Evolutionary conservation across 768 basidiomycete genomes (phyloP).

Genomic region (Cantharellus cinnabarinus): DNA sequence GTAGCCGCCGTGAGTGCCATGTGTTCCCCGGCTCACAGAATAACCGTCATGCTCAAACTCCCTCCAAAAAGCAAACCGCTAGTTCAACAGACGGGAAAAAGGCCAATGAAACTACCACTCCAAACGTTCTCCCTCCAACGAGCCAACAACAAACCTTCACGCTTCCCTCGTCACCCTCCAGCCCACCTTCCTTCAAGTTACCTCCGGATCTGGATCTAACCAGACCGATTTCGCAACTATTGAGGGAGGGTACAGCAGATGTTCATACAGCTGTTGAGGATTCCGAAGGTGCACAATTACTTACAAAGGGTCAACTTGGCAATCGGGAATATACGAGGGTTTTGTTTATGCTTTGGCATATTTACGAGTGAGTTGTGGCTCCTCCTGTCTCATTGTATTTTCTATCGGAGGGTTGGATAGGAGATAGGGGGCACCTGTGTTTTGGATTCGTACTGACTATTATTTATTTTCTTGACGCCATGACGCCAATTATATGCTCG

Average conservation of each 20-base stretch:
- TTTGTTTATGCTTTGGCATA: constrained; percentile 58
- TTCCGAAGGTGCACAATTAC: constrained; percentile 33
- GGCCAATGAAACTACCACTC: no score
- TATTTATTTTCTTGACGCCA: background rate
- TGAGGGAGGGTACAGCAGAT: constrained; percentile 21
- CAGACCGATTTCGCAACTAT: constrained; percentile 19
- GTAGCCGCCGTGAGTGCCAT: no score
- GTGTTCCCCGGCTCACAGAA: no score
- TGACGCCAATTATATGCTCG: background rate
- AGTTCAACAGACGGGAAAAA: no score
- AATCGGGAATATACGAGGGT: constrained; percentile 48
- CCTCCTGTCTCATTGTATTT: background rate
- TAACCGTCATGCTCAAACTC: no score
- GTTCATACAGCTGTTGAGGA: constrained; percentile 40
- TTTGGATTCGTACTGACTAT: background rate
- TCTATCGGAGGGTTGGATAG: background rate
- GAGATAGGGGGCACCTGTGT: background rate
- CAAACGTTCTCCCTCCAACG: no score
- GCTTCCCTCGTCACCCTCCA: no score
- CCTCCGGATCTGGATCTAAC: constrained; percentile 11
- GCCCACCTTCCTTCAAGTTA: no score
- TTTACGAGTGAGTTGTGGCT: constrained; percentile 41
- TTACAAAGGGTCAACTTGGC: constrained; percentile 37
- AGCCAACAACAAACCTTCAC: no score
- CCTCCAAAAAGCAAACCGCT: no score